These are phyloP conservation scores for Calonectria pseudoreteaudii DNA, from an alignment of 2,329 filamentous ascomycete species.

Conservation along the genomic window DNA sequence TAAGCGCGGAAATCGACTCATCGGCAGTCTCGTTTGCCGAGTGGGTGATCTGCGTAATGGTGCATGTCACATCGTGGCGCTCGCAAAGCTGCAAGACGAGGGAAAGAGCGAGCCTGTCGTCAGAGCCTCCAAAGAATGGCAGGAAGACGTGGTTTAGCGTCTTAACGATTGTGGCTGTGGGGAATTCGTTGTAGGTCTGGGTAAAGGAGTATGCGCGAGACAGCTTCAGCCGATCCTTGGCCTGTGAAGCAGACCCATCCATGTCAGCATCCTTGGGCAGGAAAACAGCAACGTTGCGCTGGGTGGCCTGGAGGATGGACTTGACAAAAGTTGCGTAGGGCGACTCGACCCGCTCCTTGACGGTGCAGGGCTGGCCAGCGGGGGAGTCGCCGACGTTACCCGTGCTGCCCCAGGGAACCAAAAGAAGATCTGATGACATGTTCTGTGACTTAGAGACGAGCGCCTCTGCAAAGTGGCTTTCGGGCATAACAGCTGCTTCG, in stretches of 20 bases:
- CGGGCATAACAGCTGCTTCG: conserved; percentile 2
- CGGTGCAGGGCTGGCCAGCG: background rate
- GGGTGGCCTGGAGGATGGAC: background rate
- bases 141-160: conserved; percentile 15
- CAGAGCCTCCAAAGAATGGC: conserved; percentile 9
- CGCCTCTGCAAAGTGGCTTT: conserved; percentile 6
- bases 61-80: conserved; percentile 9
- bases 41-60: background rate
- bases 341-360: conserved; percentile 5
- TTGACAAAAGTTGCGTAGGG: conserved; percentile 12
- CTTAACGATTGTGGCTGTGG: background rate
- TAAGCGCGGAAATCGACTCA: background rate
- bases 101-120: conserved; percentile 7
- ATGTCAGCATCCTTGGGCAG: conserved; percentile 10
- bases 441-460: conserved; percentile 11
- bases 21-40: background rate
- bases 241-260: background rate
- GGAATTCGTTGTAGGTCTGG: conserved; percentile 14
- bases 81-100: conserved; percentile 9
- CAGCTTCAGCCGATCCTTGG: conserved; percentile 10
- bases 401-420: conserved; percentile 16
- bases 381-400: conserved; percentile 5
- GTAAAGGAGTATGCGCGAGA: conserved; percentile 15
- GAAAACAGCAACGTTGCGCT: conserved; percentile 18
- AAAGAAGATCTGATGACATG: conserved; percentile 8